phyloP scores from a whole-genome alignment of 2,329 filamentous ascomycete species.

The Xylariaceae sp. region DNA sequence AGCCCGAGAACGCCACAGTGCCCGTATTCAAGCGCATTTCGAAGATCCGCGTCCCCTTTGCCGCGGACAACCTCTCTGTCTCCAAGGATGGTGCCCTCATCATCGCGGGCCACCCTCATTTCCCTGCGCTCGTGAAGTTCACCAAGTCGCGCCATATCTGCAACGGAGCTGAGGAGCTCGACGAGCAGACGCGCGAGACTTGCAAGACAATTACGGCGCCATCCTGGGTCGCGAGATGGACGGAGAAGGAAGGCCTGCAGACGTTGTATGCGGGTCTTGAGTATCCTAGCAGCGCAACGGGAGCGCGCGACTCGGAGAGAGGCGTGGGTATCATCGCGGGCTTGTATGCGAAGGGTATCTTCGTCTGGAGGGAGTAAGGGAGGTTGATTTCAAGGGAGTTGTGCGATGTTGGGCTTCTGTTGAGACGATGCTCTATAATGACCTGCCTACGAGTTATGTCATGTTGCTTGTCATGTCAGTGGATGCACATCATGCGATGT shows the following conservation, averaged over 20 bases:
- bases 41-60: conserved; percentile 32
- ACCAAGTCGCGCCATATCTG: conserved; percentile 33
- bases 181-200: conserved; percentile 16
- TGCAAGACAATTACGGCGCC: conserved; percentile 19
- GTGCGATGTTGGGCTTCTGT: no score
- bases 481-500: no score
- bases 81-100: conserved; percentile 32
- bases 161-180: conserved; percentile 27
- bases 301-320: conserved; percentile 27
- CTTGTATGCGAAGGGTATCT: conserved; percentile 35
- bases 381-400: no score
- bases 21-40: conserved; percentile 19
- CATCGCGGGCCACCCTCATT: conserved; percentile 38
- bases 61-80: conserved; percentile 38
- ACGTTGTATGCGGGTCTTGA: conserved; percentile 33
- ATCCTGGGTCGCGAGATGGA: conserved; percentile 36
- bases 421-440: no score
- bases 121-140: conserved; percentile 32
- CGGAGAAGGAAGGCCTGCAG: conserved; percentile 30
- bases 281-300: conserved; percentile 35
- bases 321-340: conserved; percentile 35
- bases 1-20: background rate
- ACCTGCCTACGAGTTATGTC: no score
- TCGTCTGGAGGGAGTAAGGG: conserved; percentile 26
- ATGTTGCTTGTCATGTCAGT: no score